A percentile compares a stretch with the other conserved stretches of the same genome.
Conservation (phyloP, 192 early-diverging fungal genomes). For the Chytriomyces sp. region DNA sequence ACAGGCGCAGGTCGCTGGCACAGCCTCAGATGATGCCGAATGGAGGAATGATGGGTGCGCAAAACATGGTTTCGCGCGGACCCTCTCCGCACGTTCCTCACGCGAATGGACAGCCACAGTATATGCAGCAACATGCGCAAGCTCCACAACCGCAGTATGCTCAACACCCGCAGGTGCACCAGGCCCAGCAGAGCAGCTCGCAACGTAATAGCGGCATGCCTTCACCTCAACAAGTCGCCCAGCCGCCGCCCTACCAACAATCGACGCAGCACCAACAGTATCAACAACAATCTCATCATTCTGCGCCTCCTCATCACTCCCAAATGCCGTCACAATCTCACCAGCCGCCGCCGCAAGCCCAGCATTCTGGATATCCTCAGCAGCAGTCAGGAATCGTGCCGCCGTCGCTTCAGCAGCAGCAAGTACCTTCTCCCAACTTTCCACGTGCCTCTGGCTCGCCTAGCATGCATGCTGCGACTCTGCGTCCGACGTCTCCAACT, state of each 20-base stretch:
- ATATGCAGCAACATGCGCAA: not conserved
- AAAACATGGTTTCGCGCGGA: not conserved
- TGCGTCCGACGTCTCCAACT: constrained; percentile 7
- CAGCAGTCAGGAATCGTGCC: not conserved
- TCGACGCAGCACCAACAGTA: not conserved
- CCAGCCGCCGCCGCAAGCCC: not conserved
- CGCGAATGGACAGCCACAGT: not conserved
- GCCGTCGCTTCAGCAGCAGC: not conserved
- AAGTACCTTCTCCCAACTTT: not conserved
- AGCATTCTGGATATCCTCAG: not conserved
- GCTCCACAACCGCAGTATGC: not conserved
- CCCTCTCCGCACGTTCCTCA: not conserved
- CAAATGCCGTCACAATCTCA: not conserved
- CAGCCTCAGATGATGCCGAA: not conserved
- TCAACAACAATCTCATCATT: not conserved
- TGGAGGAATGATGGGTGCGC: not conserved
- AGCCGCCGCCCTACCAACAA: not conserved
- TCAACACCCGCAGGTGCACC: not conserved
- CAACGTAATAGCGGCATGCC: not conserved
- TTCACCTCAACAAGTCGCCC: not conserved
- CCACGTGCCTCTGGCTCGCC: constrained; percentile 4
- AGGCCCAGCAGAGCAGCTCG: not conserved
- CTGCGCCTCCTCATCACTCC: not conserved
- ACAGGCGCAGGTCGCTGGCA: not conserved
- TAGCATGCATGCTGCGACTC: not conserved